Evolutionary conservation across 2,329 filamentous ascomycete species (phyloP).

Genomic region (Aspergillus ochraceus): DNA sequence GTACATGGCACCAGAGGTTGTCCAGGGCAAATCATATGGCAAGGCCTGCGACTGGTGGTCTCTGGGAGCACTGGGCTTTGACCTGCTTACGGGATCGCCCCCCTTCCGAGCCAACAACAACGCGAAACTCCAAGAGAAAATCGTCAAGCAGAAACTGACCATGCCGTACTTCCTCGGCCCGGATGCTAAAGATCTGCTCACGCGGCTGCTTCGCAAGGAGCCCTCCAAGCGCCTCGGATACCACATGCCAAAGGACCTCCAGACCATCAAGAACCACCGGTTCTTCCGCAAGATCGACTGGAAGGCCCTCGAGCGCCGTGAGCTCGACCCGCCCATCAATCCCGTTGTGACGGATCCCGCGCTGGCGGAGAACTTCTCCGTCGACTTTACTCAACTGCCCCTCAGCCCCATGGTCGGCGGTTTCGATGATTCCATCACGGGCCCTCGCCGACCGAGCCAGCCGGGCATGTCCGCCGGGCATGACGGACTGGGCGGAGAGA

Average conservation of each 20-base stretch:
- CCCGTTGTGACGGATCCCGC: conserved; percentile 95
- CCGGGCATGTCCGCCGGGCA: conserved; percentile 19
- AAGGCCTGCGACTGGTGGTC: conserved; percentile 99
- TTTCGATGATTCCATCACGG: conserved; percentile 29
- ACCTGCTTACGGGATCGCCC: conserved; percentile 87
- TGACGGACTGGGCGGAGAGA: conserved; percentile 26
- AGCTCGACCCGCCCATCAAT: conserved; percentile 84
- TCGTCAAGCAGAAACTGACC: conserved; percentile 84
- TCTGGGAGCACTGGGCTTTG: conserved; percentile 86
- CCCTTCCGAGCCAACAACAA: conserved; percentile 91
- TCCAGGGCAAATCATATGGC: conserved; percentile 84
- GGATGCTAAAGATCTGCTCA: conserved; percentile 92
- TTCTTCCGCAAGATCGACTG: conserved; percentile 98
- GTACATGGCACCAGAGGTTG: conserved; percentile 98
- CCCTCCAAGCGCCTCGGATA: conserved; percentile 85
- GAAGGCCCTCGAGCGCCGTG: conserved; percentile 77
- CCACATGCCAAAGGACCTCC: conserved; percentile 84
- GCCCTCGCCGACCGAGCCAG: conserved; percentile 16
- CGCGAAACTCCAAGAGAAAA: conserved; percentile 93
- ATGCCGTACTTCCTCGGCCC: conserved; percentile 88
- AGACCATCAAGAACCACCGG: conserved; percentile 82
- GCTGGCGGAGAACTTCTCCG: conserved; percentile 91
- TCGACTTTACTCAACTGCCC: conserved; percentile 85
- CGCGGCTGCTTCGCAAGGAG: conserved; percentile 85
- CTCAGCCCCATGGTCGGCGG: conserved; percentile 67